These are phyloP conservation scores for Bathelium albidoporum DNA, from an alignment of 495 filamentous ascomycete genomes.

Conservation along the genomic window DNA sequence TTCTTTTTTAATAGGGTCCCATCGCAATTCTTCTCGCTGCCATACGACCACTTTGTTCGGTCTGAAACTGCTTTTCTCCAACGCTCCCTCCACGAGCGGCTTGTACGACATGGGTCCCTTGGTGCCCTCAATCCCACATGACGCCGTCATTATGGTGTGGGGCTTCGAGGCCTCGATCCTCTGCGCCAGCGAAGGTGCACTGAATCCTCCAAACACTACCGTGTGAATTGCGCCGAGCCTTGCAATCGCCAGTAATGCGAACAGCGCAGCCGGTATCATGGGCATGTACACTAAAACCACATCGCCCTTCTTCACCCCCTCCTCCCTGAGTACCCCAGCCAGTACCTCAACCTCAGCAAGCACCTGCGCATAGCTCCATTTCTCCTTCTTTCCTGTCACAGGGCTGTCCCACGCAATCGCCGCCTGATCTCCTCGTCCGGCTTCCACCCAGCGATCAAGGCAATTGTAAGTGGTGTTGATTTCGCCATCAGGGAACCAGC, in stretches of 20 bases:
- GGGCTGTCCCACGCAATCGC: conserved; percentile 87
- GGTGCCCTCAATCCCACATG: conserved; percentile 81
- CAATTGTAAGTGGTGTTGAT: conserved; percentile 89
- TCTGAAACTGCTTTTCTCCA: conserved; percentile 28
- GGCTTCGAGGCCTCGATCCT: conserved; percentile 76
- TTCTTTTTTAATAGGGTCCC: conserved; percentile 54
- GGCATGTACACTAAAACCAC: conserved; percentile 96
- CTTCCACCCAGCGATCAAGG: conserved; percentile 73
- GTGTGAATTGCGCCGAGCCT: conserved; percentile 82
- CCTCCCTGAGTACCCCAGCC: conserved; percentile 71
- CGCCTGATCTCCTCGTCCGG: conserved; percentile 56
- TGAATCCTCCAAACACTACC: conserved; percentile 90
- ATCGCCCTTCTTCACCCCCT: conserved; percentile 78
- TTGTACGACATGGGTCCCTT: conserved; percentile 67
- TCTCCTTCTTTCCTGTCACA: conserved; percentile 63
- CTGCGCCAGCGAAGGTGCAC: conserved; percentile 69
- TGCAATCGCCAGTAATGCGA: conserved; percentile 70
- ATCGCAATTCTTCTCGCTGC: conserved; percentile 66
- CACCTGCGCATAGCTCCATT: conserved; percentile 62
- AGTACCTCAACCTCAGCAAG: conserved; percentile 75
- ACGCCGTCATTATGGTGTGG: conserved; percentile 70
- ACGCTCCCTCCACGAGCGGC: conserved; percentile 46
- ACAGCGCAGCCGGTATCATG: conserved; percentile 83
- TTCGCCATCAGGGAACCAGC: conserved; percentile 82
- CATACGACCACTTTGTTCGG: conserved; percentile 56